Base-by-base conservation (phyloP, 352 stramenopile species). In the Phytophthora sp. region DNA sequence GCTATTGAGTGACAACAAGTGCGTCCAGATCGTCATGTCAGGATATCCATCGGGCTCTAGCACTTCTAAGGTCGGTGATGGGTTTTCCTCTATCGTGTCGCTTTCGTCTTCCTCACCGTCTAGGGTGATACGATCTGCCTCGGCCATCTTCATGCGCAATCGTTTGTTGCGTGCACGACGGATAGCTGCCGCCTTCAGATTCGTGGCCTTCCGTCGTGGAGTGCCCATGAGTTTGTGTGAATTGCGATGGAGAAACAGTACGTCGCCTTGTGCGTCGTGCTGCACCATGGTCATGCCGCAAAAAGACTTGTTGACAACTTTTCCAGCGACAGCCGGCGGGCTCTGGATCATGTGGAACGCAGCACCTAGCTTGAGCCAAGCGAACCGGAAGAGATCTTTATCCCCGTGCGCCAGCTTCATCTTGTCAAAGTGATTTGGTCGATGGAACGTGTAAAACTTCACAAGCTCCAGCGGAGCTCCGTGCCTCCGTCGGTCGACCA, bases 371-470 rank as follows among this genome's bases (percentile, higher is more conserved):
- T 84, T 85, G 15, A 86, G 69, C 79, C 79, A 88, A 13, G 79
- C 79, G 18, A 88, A 77, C 0, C 79, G 79, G 50, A 86, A 88
- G 16, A 88, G 72, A 27, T 88, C 79, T 44, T 88, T 88, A 58
- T 88, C 79, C 4, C 79, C 79, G 33, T 80, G 72, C 15, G 66
- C 73, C 36, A 87, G 52, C 38, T 73, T 67, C 52, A 79, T 63
- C 16, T 69, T 63, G 20, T 73, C 66, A 33, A 84, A 76, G 12
- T 76, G 54, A 2, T 72, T 69, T 4, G 77, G 75, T 9, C 62
- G 51, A 52, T 79, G 63, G 11, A 70, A 77, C 0, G 63, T 67
- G 45, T 76, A 84, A 60, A 84, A 84, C 51, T 79, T 71, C 35
- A 84, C 71, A 15, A 69, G 59, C 8, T 75, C 52, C 21, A 86